Evolutionary conservation across 345 rosid species (phyloP).

Genomic region (Syzygium oleosum): DNA sequence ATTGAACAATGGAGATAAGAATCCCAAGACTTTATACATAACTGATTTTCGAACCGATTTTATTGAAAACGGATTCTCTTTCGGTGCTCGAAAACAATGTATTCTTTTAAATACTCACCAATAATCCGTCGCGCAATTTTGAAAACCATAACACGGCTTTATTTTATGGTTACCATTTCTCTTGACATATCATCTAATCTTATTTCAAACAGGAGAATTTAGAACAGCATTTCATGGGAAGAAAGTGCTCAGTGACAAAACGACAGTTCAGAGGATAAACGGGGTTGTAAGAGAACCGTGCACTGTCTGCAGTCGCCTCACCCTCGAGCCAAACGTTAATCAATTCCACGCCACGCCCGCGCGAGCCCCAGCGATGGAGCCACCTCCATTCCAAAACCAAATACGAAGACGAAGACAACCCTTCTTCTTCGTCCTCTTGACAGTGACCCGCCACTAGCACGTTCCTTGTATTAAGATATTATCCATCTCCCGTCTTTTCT

Average conservation of each 20-base stretch:
- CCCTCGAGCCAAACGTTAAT: neutral
- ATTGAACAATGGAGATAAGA: neutral
- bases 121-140: accelerated
- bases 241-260: neutral
- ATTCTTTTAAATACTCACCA: neutral
- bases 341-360: neutral
- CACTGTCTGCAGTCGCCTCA: neutral
- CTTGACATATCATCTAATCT: neutral
- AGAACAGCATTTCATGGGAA: neutral
- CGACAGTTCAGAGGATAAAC: neutral
- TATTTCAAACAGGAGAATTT: neutral
- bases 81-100: neutral
- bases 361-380: neutral
- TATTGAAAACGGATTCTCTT: neutral
- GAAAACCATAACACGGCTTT: neutral
- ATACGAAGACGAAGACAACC: too few relatives aligned
- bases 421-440: neutral
- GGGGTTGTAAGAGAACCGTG: neutral
- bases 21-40: neutral
- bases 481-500: neutral
- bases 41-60: neutral
- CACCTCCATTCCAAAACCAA: neutral
- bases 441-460: constrained; percentile 8
- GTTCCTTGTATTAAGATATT: neutral
- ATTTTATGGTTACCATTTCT: neutral